Percentiles rank a stretch among this genome's conserved stretches.
phyloP scores from a whole-genome alignment of 2,329 filamentous ascomycete species.

The Cryphonectria parasitica region DNA sequence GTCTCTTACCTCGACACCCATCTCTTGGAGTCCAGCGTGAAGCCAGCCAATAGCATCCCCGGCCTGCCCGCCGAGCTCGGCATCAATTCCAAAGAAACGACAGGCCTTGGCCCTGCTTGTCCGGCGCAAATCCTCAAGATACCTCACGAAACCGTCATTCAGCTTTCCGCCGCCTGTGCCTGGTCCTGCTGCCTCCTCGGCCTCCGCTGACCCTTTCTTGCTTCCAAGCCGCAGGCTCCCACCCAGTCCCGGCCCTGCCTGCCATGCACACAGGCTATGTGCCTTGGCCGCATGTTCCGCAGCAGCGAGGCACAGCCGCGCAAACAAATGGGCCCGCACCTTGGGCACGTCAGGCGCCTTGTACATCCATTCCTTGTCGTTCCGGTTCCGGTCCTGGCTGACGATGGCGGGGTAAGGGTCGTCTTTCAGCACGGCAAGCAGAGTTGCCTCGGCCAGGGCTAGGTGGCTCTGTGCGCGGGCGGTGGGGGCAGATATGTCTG shows the following conservation, averaged over 20 bases:
- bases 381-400: constrained; percentile 78
- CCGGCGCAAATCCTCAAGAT: constrained; percentile 74
- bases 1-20: constrained; percentile 65
- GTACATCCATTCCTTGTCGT: constrained; percentile 96
- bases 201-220: constrained; percentile 21
- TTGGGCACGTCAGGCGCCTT: constrained; percentile 85
- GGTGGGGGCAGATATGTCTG: constrained; percentile 57
- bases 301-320: constrained; percentile 83
- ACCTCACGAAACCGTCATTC: constrained; percentile 69
- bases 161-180: constrained; percentile 53
- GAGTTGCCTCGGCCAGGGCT: constrained; percentile 83
- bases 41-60: constrained; percentile 89
- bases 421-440: constrained; percentile 89
- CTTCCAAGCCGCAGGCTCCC: constrained; percentile 13
- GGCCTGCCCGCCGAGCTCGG: constrained; percentile 79
- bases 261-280: constrained; percentile 47
- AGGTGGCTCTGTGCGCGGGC: constrained; percentile 65
- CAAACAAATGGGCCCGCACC: constrained; percentile 86
- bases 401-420: constrained; percentile 88
- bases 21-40: constrained; percentile 72
- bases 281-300: constrained; percentile 85
- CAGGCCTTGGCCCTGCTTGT: constrained; percentile 84
- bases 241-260: constrained; percentile 7
- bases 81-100: constrained; percentile 87
- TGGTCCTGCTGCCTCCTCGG: constrained; percentile 32